Conservation (phyloP, 306 rosid genomes). For the Mimosa bimucronata region DNA sequence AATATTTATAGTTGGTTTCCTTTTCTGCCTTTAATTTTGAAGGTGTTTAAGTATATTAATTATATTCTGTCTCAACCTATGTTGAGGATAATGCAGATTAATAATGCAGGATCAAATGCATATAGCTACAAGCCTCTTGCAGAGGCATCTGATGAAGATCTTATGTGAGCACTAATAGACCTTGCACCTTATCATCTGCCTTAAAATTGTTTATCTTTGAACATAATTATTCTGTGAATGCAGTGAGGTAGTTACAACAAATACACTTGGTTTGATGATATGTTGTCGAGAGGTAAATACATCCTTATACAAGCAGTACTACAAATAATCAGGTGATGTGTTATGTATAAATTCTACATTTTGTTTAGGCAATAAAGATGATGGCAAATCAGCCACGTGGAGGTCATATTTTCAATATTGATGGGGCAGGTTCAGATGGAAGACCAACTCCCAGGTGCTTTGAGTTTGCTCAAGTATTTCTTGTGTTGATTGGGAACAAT, state of each 20-base stretch:
- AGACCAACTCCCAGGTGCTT: constrained; percentile 94
- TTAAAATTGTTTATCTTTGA: constrained; percentile 32
- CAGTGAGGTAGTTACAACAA: constrained; percentile 96
- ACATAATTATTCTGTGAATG: constrained; percentile 36
- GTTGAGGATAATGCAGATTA: constrained; percentile 73
- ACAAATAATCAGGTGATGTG: constrained; percentile 21
- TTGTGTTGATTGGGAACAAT: constrained; percentile 17
- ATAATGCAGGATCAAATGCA: constrained; percentile 98
- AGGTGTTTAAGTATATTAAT: constrained; percentile 39
- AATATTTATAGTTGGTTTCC: constrained; percentile 15
- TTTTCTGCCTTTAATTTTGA: constrained; percentile 16
- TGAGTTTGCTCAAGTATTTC: constrained; percentile 29
- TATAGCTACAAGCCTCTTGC: constrained; percentile 87
- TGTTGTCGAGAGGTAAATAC: constrained; percentile 93
- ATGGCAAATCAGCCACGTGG: constrained; percentile 88
- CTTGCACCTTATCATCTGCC: constrained; percentile 14
- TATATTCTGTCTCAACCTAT: constrained; percentile 37
- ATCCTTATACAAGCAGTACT: constrained; percentile 31
- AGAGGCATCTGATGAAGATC: constrained; percentile 97
- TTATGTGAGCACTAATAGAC: constrained; percentile 62
- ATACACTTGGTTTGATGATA: constrained; percentile 93
- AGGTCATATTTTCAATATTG: constrained; percentile 95
- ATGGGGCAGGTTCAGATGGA: constrained; percentile 99
- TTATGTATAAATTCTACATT: constrained; percentile 43
- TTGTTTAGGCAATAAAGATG: constrained; percentile 84